Conservation (phyloP, 495 filamentous ascomycete species). For the Oleoguttula mirabilis region DNA sequence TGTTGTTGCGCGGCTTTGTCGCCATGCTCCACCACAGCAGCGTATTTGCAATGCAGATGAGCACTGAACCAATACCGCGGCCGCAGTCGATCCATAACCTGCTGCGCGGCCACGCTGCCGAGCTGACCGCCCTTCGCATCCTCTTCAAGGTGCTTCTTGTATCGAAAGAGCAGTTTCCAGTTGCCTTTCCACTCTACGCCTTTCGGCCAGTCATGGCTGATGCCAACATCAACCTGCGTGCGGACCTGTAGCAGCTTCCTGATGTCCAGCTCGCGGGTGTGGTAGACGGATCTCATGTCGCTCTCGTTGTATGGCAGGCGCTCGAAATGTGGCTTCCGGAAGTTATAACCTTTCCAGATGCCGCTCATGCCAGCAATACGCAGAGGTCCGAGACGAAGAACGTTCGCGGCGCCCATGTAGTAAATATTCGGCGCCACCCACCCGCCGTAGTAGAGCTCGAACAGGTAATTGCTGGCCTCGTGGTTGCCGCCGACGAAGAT, state of each 20-base stretch:
- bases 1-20: no score
- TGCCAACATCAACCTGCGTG: conserved; percentile 72
- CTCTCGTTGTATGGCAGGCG: conserved; percentile 66
- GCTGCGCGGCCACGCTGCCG: conserved; percentile 63
- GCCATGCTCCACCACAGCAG: conserved; percentile 57
- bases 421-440: conserved; percentile 97
- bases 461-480: conserved; percentile 75
- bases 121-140: conserved; percentile 64
- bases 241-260: conserved; percentile 77
- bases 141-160: conserved; percentile 57
- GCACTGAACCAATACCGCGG: conserved; percentile 90
- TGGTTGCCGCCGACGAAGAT: conserved; percentile 92
- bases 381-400: conserved; percentile 66
- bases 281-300: conserved; percentile 70
- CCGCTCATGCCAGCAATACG: conserved; percentile 86
- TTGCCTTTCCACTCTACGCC: conserved; percentile 67
- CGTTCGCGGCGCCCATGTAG: conserved; percentile 84
- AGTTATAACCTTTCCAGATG: conserved; percentile 85
- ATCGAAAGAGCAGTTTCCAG: conserved; percentile 44
- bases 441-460: conserved; percentile 88
- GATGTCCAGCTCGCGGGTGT: conserved; percentile 79
- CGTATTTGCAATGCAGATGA: conserved; percentile 78
- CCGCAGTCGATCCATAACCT: conserved; percentile 66
- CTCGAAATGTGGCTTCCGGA: conserved; percentile 67
- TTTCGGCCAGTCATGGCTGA: conserved; percentile 92